These are phyloP conservation scores for Aspergillus heteromorphus DNA, from an alignment of 495 filamentous ascomycete species.

Conservation along the genomic window DNA sequence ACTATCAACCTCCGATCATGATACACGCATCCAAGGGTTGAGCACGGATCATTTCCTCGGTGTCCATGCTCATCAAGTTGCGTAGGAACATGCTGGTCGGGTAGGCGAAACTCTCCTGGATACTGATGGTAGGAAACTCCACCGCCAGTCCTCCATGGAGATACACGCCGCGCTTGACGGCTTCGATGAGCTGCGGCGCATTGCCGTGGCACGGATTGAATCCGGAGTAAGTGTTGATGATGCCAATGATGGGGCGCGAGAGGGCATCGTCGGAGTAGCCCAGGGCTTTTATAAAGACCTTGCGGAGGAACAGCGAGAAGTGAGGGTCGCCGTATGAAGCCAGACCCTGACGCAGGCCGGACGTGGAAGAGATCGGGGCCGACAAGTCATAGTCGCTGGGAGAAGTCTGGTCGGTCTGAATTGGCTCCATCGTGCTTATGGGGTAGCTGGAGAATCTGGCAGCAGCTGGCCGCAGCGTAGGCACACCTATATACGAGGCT, in stretches of 20 bases:
- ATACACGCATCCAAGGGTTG: conserved; percentile 61
- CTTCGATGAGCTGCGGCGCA: conserved; percentile 61
- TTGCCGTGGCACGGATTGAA: conserved; percentile 69
- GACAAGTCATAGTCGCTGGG: conserved; percentile 52
- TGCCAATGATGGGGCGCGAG: conserved; percentile 58
- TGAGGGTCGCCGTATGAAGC: conserved; percentile 63
- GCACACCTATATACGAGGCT: too few relatives aligned
- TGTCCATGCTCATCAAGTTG: conserved; percentile 70
- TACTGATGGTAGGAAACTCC: conserved; percentile 62
- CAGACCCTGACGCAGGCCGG: conserved; percentile 55
- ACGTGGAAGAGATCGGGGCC: conserved; percentile 39
- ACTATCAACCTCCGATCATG: conserved; percentile 55
- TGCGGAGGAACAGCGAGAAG: conserved; percentile 64
- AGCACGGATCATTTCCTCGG: conserved; percentile 63
- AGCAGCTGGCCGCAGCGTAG: neutral
- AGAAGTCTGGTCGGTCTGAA: too few relatives aligned
- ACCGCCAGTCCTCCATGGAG: conserved; percentile 56
- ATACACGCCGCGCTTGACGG: conserved; percentile 57
- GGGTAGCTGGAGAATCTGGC: neutral
- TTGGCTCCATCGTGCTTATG: neutral
- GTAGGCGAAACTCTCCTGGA: conserved; percentile 57
- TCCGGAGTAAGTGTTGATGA: conserved; percentile 60
- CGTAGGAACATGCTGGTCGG: conserved; percentile 66
- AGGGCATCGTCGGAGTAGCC: conserved; percentile 64
- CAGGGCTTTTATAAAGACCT: conserved; percentile 65